These are phyloP conservation scores for Eucalyptus globulus DNA, from an alignment of 345 rosid genomes.

Conservation along the genomic window DNA sequence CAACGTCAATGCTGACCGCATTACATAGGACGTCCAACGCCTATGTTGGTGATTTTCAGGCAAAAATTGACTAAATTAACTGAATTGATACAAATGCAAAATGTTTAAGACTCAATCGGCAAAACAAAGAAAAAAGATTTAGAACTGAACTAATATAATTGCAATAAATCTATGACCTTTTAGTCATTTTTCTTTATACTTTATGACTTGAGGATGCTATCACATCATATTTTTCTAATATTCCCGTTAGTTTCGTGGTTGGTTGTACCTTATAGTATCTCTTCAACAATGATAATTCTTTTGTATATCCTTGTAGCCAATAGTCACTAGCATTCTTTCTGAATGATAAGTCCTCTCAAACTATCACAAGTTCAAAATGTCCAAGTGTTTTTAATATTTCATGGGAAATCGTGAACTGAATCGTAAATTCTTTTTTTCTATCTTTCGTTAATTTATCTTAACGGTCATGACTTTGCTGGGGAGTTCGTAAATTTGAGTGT, in stretches of 20 bases:
- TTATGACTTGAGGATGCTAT: no score
- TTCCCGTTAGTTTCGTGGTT: not conserved
- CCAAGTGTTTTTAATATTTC: not conserved
- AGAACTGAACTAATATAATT: fast-evolving
- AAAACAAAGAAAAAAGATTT: fast-evolving
- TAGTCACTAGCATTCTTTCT: not conserved
- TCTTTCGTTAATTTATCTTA: not conserved
- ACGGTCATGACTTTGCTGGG: not conserved
- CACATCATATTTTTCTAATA: no score
- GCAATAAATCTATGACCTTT: no score
- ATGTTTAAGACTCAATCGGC: no score
- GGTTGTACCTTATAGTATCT: not conserved
- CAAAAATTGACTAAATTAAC: fast-evolving
- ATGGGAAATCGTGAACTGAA: not conserved
- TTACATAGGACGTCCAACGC: fast-evolving
- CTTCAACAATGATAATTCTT: not conserved
- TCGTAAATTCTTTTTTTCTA: not conserved
- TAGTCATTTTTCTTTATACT: no score
- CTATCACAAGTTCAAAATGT: not conserved
- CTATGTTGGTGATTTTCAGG: fast-evolving
- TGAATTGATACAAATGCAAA: fast-evolving
- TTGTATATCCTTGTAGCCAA: not conserved
- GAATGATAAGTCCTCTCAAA: not conserved
- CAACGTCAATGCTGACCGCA: fast-evolving
- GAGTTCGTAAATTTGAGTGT: not conserved